Percentiles rank a stretch among this genome's conserved stretches.
Evolutionary conservation across 805 yeast genomes (phyloP).

Genomic region (Ogataea haglerorum): DNA sequence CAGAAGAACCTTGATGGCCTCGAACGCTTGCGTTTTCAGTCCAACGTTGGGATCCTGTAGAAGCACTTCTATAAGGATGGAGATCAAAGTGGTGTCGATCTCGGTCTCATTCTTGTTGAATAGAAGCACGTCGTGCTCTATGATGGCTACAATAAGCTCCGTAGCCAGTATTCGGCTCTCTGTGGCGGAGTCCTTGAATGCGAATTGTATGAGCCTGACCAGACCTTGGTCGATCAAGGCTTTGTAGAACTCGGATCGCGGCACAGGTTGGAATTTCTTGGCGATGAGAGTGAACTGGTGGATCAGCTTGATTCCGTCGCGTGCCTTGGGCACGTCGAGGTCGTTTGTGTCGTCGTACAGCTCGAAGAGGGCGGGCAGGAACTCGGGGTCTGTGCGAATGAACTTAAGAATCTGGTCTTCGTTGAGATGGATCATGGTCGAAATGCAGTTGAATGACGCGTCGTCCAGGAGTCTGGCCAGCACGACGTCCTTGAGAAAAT

Average conservation of each 20-base stretch:
- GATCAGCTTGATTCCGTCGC: conserved; percentile 73
- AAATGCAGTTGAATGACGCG: conserved; percentile 61
- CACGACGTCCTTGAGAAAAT: conserved; percentile 82
- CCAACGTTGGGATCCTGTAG: conserved; percentile 66
- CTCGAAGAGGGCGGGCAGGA: conserved; percentile 56
- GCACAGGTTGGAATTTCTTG: conserved; percentile 57
- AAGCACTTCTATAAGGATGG: conserved; percentile 54
- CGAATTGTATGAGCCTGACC: conserved; percentile 66
- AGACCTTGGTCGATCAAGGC: conserved; percentile 65
- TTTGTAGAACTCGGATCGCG: conserved; percentile 62
- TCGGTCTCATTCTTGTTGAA: conserved; percentile 36
- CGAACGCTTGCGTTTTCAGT: conserved; percentile 75
- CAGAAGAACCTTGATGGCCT: conserved; percentile 71
- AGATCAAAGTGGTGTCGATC: conserved; percentile 46
- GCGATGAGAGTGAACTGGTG: conserved; percentile 80
- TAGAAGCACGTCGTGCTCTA: conserved; percentile 76
- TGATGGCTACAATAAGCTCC: conserved; percentile 72
- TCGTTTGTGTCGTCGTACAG: conserved; percentile 40
- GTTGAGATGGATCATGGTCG: conserved; percentile 63
- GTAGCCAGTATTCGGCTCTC: conserved; percentile 67
- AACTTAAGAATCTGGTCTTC: conserved; percentile 64
- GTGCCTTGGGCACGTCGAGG: conserved; percentile 29
- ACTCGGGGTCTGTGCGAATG: conserved; percentile 48
- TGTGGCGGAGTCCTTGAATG: conserved; percentile 50
- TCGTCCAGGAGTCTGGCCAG: conserved; percentile 82